These are phyloP conservation scores for Lachancea cidri DNA, from an alignment of 805 yeast species.

Conservation along the genomic window DNA sequence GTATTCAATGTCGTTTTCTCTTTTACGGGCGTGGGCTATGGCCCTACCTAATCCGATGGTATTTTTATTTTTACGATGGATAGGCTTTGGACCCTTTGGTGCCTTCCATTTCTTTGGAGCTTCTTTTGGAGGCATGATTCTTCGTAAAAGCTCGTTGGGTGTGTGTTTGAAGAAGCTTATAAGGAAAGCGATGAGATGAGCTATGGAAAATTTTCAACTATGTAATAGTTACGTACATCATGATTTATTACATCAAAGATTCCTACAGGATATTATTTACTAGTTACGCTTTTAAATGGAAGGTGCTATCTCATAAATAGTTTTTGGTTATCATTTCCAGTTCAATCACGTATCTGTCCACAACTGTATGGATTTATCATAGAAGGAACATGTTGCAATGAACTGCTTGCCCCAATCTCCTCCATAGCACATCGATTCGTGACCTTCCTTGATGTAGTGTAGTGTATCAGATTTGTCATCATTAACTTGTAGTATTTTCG, in stretches of 20 bases:
- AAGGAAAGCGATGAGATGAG: neutral
- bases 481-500: slow-evolving; percentile 51
- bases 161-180: neutral
- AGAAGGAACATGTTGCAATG: slow-evolving; percentile 84
- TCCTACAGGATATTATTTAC: too few species aligned
- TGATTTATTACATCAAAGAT: neutral
- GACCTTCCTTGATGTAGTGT: slow-evolving; percentile 52
- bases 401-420: slow-evolving; percentile 73
- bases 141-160: neutral
- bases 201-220: neutral
- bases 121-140: slow-evolving; percentile 38
- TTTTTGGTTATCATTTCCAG: neutral
- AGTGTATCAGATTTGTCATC: slow-evolving; percentile 30
- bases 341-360: slow-evolving; percentile 42
- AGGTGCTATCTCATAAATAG: neutral
- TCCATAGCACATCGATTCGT: slow-evolving; percentile 92
- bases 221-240: neutral
- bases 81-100: slow-evolving; percentile 91
- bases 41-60: slow-evolving; percentile 81
- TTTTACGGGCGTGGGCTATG: slow-evolving; percentile 65
- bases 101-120: slow-evolving; percentile 73
- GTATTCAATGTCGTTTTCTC: slow-evolving; percentile 62
- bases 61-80: slow-evolving; percentile 77
- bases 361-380: slow-evolving; percentile 73
- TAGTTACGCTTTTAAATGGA: neutral